Evolutionary conservation across 1,139 yeast species (phyloP).

Genomic region (Yamadazyma aaseri): DNA sequence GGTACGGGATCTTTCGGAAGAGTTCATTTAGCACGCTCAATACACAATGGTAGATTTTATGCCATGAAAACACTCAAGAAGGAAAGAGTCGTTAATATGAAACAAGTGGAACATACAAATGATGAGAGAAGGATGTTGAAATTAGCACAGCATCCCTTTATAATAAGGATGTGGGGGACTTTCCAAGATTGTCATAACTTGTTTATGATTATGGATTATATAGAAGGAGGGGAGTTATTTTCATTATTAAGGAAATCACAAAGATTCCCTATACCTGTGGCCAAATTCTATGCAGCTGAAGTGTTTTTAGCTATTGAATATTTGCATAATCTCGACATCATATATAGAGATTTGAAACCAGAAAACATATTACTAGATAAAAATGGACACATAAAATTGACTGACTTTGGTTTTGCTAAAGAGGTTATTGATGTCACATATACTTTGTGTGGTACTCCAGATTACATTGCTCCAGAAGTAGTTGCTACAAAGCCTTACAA

Average conservation of each 20-base stretch:
- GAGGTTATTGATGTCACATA: conserved; percentile 59
- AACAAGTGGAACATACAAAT: conserved; percentile 63
- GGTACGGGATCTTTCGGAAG: conserved; percentile 67
- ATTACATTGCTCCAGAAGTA: conserved; percentile 64
- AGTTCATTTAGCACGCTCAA: conserved; percentile 57
- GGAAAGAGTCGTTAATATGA: conserved; percentile 58
- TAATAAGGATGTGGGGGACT: conserved; percentile 66
- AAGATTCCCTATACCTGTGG: conserved; percentile 61
- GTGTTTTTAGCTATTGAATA: conserved; percentile 58
- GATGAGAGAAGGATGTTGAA: conserved; percentile 60
- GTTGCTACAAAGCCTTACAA: conserved; percentile 62
- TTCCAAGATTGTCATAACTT: conserved; percentile 56
- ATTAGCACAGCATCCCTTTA: conserved; percentile 57
- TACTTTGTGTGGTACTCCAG: conserved; percentile 65
- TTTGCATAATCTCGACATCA: conserved; percentile 55
- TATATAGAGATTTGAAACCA: conserved; percentile 61
- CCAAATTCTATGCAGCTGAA: conserved; percentile 63
- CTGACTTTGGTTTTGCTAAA: conserved; percentile 64
- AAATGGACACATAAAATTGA: conserved; percentile 58
- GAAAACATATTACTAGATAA: conserved; percentile 58
- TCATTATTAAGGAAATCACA: conserved; percentile 57
- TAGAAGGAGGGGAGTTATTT: conserved; percentile 63
- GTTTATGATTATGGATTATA: conserved; percentile 63
- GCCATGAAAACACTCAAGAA: conserved; percentile 61
- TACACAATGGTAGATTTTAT: conserved; percentile 58